Evolutionary conservation across 2,329 filamentous ascomycete genomes (phyloP), one percentile per base, ranked within the genome.

Genomic region (Sarocladium kiliense): DNA sequence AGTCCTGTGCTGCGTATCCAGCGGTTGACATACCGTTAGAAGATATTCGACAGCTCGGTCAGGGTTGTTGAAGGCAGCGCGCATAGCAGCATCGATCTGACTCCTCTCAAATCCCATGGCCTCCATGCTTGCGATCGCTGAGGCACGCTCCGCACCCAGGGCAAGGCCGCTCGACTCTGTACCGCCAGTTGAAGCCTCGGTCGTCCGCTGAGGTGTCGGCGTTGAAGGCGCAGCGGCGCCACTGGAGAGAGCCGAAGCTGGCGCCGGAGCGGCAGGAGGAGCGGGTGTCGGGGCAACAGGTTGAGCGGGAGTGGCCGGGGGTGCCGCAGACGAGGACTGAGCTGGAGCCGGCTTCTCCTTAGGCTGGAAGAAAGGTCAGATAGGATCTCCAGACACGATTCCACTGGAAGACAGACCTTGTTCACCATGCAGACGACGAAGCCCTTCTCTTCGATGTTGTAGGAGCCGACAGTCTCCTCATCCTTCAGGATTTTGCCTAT

Each of bases 391-490:
- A 4, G 32, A 7, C 23, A 32, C 14, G 39, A 7, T 18, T 26
- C 11, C 23, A 36, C 12, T 10, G 16, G 25, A 10, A 56, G 55
- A 59, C 72, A 60, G 77, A 96, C 92, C 89, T 97, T 97, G 70
- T 90, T 91, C 65, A 96, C 87, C 86, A 99, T 96, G 77, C 94
- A 99, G 58, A 99, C 94, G 66, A 99, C 91, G 71, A 97, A 99
- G 36, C 94, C 94, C 81, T 97, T 99, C 82, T 97, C 94, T 75
- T 99, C 93, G 60, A 99, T 97, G 75, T 91, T 96, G 79, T 97
- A 97, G 39, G 89, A 92, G 73, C 91, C 91, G 64, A 99, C 89
- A 2, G 92, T 96, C 69, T 97, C 94, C 59, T 91, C 91, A 87
- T 99, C 93, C 75, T 97, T 93, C 62, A 99, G 79, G 65, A 99